Conservation (phyloP, 2,329 filamentous ascomycete species). For the Nemania sp. region DNA sequence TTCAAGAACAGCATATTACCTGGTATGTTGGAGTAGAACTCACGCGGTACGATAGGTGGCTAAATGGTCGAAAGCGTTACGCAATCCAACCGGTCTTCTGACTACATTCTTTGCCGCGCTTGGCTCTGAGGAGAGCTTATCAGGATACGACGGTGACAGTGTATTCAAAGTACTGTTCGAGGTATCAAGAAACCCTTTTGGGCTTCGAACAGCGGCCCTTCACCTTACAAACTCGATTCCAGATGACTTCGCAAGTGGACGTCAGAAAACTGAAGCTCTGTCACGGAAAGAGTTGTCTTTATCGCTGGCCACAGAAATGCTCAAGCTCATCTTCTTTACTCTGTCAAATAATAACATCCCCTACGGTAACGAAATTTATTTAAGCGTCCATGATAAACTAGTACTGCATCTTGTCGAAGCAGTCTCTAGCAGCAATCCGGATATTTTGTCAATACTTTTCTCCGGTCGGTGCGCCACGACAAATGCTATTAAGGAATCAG, state of each 20-base stretch:
- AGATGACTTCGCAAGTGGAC: background rate
- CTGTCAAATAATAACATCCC: conserved; percentile 8
- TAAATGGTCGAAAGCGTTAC: background rate
- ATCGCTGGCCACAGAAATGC: background rate
- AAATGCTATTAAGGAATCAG: conserved; percentile 4
- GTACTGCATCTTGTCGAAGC: conserved; percentile 1
- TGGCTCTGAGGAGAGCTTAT: background rate
- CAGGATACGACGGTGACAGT: background rate
- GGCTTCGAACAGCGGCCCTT: background rate
- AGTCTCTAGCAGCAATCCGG: conserved; percentile 5
- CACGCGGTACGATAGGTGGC: background rate
- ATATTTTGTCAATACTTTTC: background rate
- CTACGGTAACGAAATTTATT: rapidly evolving
- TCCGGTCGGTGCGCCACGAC: background rate
- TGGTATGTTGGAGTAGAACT: background rate
- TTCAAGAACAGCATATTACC: conserved; percentile 12
- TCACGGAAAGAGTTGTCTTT: background rate
- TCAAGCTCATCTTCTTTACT: conserved; percentile 10
- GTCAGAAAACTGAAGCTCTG: background rate
- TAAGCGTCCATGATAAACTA: background rate
- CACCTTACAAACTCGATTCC: background rate
- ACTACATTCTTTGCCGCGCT: background rate
- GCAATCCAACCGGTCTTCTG: background rate
- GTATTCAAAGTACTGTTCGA: background rate
- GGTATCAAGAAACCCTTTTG: background rate